These are phyloP conservation scores for Clohesyomyces aquaticus DNA, from an alignment of 495 filamentous ascomycete species.

Conservation along the genomic window DNA sequence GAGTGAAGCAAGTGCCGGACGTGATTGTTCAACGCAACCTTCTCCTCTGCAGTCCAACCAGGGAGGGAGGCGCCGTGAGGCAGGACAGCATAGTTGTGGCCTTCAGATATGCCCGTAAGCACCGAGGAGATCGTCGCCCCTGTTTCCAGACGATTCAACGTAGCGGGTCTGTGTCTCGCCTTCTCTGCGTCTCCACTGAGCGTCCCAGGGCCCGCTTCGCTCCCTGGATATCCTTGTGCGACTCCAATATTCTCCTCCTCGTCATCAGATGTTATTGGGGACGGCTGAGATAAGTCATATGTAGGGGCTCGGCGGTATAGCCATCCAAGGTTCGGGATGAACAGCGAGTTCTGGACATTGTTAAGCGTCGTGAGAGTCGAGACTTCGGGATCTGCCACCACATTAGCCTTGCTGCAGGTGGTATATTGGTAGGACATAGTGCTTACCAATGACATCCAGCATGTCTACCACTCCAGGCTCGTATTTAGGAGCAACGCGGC, in stretches of 20 bases:
- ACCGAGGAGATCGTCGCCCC: slow-evolving; percentile 31
- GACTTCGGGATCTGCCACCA: slow-evolving; percentile 72
- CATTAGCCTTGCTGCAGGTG: no score
- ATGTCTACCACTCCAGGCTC: slow-evolving; percentile 67
- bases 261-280: slow-evolving; percentile 29
- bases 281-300: slow-evolving; percentile 66
- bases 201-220: neutral
- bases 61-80: slow-evolving; percentile 67
- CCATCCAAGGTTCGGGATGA: slow-evolving; percentile 65
- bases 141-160: slow-evolving; percentile 7
- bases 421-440: no score
- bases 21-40: slow-evolving; percentile 74
- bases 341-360: slow-evolving; percentile 79
- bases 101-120: slow-evolving; percentile 30
- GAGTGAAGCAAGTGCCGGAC: slow-evolving; percentile 83
- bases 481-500: slow-evolving; percentile 49
- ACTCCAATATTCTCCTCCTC: slow-evolving; percentile 9
- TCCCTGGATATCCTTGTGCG: slow-evolving; percentile 1
- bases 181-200: neutral
- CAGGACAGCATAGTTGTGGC: slow-evolving; percentile 58
- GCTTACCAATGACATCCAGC: slow-evolving; percentile 71
- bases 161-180: neutral
- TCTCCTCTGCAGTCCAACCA: slow-evolving; percentile 72
- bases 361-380: slow-evolving; percentile 73
- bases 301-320: slow-evolving; percentile 70